Base-by-base conservation (phyloP, 2,329 filamentous ascomycete species). In the Didymella glomerata region DNA sequence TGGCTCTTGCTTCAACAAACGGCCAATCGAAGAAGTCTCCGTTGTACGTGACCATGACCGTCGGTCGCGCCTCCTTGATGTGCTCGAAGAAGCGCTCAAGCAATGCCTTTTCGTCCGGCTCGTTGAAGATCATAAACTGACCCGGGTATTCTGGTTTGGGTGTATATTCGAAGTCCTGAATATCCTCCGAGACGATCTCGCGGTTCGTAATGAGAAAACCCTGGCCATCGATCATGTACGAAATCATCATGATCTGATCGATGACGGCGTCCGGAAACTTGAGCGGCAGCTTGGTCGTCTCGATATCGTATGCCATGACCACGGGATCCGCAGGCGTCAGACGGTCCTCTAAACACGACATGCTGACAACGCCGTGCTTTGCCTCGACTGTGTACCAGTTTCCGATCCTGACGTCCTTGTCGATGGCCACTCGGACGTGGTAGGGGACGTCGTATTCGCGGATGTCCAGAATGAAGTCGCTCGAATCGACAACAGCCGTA, bases 1-100 rank as follows among this genome's bases (percentile, higher is more conserved):
- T 96, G 27, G 96, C 92, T 80, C 95, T 85, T 44, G 95, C 88
- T 81, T 99, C 95, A 24, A 99, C 93, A 74, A 96, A 99, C 0
- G 95, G 94, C 95, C 95, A 99, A 89, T 99, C 95, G 88, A 99
- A 99, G 77, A 99, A 99, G 82, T 99, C 95, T 81, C 95, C 95
- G 92, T 99, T 99, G 84, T 99, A 99, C n/a, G 95, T 99, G 34
- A 96, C 94, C 76, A 99, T 99, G 56, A 99, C 94, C 0, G 93
- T 98, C 0, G 95, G 95, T 60, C 90, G 87, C 0, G 93, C 92
- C 76, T 97, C 92, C 72, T 99, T 98, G 78, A 99, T 90, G 76
- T 97, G 95, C 40, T 91, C 83, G 72, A 99, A 98, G 79, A 99
- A 99, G 16, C 95, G 85, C 73, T 98, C 94, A 22, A 99, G 83